Base-by-base conservation (phyloP, 2,329 filamentous ascomycete species). In the Aspergillus fischeri region DNA sequence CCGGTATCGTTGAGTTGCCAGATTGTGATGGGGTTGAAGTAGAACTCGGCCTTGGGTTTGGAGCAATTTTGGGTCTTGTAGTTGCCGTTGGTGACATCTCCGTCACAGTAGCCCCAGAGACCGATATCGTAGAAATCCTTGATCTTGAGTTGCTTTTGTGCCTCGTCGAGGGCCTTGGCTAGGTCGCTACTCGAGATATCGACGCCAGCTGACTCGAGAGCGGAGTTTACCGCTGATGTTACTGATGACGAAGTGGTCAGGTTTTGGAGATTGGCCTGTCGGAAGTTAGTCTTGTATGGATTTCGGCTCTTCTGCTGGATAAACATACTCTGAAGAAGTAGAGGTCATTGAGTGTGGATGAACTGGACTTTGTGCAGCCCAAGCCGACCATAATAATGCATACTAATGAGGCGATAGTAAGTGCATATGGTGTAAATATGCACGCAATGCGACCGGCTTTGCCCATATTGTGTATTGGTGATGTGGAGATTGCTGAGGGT, bases 21-120 rank as follows among this genome's bases (percentile, higher is more conserved):
- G 47, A 84, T 81, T 61, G 89, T 84, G 62, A 95, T 78, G 2
- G 86, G 83, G 66, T 88, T 81, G 74, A 87, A 84, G 67, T 89
- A 91, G 86, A 90, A 99, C 76, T 91, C 80, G 66, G 87, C 86
- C 72, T 87, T 78, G 54, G 86, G 81, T 65, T 86, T 80, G 53
- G 86, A 87, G 83, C 93, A 97, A 65, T 82, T 76, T 47, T 75
- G 76, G 63, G 82, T 74, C 17, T 75, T 73, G 63, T 79, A 81
- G 51, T 71, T 78, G 62, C 81, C 79, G 66, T 80, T 79, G 63
- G 82, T 81, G 63, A 80, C 73, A 52, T 81, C 76, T 53, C 83
- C 85, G 56, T 80, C 78, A 83, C 94, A 97, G 83, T 92, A 96
- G 71, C 89, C 89, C 89, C 91, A 96, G 41, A 97, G 81, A 70